Base-by-base conservation (phyloP, 2,329 filamentous ascomycete species). In the Beauveria australis region DNA sequence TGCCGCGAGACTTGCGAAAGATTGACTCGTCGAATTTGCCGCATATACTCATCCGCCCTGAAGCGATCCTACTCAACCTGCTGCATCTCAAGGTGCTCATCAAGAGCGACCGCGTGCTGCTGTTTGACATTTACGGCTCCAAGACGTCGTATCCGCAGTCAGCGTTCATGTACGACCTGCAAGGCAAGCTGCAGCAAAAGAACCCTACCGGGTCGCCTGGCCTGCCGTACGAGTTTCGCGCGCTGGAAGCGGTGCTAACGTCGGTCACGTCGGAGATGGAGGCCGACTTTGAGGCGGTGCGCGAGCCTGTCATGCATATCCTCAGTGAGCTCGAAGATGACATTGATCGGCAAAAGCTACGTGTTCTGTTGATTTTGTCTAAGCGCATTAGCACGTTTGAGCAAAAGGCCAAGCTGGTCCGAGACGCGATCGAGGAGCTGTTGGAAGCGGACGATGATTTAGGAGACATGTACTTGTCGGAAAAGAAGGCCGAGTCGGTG, bases 311-410 rank as follows among this genome's bases (percentile, higher is more conserved):
- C 24, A 90, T 96, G 65, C 85, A 88, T 49, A 90, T 97, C 49
- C 79, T 99, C 33, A 84, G 89, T 67, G 92, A 96, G 67, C 81
- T 99, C 8, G 94, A 99, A 76, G 92, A 97, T 69, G 94, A 97
- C 66, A 97, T 99, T 62, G 93, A 97, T 72, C 82, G 94, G 48
- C 91, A 97, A 73, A 96, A 96, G 78, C 81, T 99, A 53, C 85
- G 94, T 8, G 85, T 95, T 66, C 81, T 99, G 51, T 85, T 99
- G 61, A 92, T 97, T 62, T 88, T 96, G 71, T 96, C 91, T 26
- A 99, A 99, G 78, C 91, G 93, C 68, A 82, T 99, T 55, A 94
- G 91, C 72, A 96, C 92, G 2, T 99, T 99, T 73, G 94, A 97
- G 76, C 94, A 97, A 74, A 97, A 96, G 73, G 93, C 92, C 18